Evolutionary conservation across 768 basidiomycete species (phyloP).

Genomic region (Boletus barrowsii): DNA sequence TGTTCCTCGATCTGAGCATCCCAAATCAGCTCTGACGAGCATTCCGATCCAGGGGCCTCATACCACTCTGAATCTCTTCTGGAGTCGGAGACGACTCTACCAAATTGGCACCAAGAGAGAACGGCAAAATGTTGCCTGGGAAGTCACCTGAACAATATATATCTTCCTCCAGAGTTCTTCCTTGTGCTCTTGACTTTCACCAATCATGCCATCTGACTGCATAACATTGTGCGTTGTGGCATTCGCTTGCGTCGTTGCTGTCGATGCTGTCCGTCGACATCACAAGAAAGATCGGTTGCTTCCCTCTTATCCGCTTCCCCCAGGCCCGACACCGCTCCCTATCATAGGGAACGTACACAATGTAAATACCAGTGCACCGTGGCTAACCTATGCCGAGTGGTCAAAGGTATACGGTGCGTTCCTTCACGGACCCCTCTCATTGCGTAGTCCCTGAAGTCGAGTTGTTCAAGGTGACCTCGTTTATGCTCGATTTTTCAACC

Average conservation of each 20-base stretch:
- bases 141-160: background rate
- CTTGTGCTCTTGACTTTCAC: background rate
- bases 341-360: conserved; percentile 16
- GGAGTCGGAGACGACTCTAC: too few species aligned
- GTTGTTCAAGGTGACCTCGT: conserved; percentile 11
- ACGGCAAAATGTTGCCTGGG: background rate
- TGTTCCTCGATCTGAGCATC: too few species aligned
- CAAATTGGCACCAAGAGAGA: too few species aligned
- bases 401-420: conserved; percentile 6
- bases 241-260: background rate
- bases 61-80: too few species aligned
- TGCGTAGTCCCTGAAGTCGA: background rate
- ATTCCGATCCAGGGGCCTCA: too few species aligned
- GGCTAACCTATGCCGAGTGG: conserved; percentile 16
- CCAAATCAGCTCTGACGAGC: too few species aligned
- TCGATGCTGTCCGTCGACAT: background rate
- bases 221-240: background rate
- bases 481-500: conserved; percentile 10
- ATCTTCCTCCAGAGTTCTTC: background rate
- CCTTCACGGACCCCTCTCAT: background rate
- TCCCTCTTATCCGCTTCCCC: conserved; percentile 3
- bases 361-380: conserved; percentile 7
- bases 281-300: background rate
- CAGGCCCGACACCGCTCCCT: conserved; percentile 11
- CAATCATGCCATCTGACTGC: background rate